Percentiles rank a stretch among this genome's conserved stretches.
These are phyloP conservation scores for Lactarius psammicola DNA, from an alignment of 768 basidiomycete species.

Conservation along the genomic window DNA sequence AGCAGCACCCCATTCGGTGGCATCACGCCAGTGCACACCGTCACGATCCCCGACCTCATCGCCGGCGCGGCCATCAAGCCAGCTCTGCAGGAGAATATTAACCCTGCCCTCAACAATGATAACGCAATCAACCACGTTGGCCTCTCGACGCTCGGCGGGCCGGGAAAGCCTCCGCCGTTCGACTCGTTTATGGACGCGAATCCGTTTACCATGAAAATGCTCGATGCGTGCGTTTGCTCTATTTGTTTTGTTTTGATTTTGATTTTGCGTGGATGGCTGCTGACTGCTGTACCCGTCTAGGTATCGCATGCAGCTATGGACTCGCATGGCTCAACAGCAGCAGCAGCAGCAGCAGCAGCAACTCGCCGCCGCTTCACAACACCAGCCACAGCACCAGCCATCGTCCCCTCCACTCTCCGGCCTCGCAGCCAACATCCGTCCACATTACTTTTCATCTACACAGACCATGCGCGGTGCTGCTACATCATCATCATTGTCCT, in stretches of 20 bases:
- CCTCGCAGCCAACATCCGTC: constrained; percentile 38
- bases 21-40: constrained; percentile 80
- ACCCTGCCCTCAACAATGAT: constrained; percentile 60
- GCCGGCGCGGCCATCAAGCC: constrained; percentile 32
- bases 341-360: constrained; percentile 54
- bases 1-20: constrained; percentile 51
- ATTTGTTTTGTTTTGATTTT: neutral
- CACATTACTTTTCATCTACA: constrained; percentile 40
- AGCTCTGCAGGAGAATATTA: constrained; percentile 71
- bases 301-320: constrained; percentile 91
- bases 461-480: constrained; percentile 25
- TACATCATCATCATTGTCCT: constrained; percentile 30
- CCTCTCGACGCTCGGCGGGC: constrained; percentile 35
- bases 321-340: constrained; percentile 83
- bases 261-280: constrained; percentile 14
- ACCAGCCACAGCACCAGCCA: constrained; percentile 37
- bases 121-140: constrained; percentile 35
- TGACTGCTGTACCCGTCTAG: constrained; percentile 33
- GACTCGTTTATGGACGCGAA: constrained; percentile 78
- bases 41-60: constrained; percentile 66
- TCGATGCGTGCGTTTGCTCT: constrained; percentile 63
- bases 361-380: constrained; percentile 38
- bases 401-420: constrained; percentile 31
- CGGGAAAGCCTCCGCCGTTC: constrained; percentile 49
- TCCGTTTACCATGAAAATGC: constrained; percentile 81